Evolutionary conservation across 2,329 filamentous ascomycete genomes (phyloP), one percentile per base, ranked within the genome.

Genomic region (Whalleya microplaca): DNA sequence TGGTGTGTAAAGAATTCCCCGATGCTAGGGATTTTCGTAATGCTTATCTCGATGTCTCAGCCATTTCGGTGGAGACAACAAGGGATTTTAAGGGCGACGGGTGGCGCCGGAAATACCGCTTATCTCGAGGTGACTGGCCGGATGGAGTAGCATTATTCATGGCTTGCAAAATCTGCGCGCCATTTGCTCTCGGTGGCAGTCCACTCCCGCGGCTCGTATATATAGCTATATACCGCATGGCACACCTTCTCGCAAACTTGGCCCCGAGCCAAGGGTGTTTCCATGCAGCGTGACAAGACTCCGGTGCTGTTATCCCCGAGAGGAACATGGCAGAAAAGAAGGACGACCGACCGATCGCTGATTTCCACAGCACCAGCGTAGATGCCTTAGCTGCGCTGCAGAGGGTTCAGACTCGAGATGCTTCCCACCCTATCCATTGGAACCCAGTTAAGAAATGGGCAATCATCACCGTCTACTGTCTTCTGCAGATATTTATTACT

Each of bases 401-500:
- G 50, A 64, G 57, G 47, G 61, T 71, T 55, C 60, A 64, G n/a
- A 59, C 59, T 18, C 58, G 57, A 43, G 64, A 65, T 47, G 57
- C 62, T 16, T 62, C 64, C 18, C 68, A 71, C 37, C 68, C 68
- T 6, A 69, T 69, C 21, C 67, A 70, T 56, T 71, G 68, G 68
- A 60, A 53, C 44, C 41, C 55, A 7, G 43, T 51, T 47, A 71
- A 71, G 63, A 71, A 71, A 59, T 71, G 68, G 68, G n/a, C 45
- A 40, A 62, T 70, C 55, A 53, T 66, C 44, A 47, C 40, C 44
- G 56, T 67, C 42, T 71, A 71, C 64, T 71, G 67, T 50, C 49
- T 66, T 44, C 64, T 71, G 18, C 75, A 76, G 58, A 63, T 68
- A 21, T 75, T 76, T 53, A 71, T 77, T 42, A 71, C 73, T 19